Conservation (phyloP, 371 early-diverging fungal species). For the Actinomortierella ambigua region DNA sequence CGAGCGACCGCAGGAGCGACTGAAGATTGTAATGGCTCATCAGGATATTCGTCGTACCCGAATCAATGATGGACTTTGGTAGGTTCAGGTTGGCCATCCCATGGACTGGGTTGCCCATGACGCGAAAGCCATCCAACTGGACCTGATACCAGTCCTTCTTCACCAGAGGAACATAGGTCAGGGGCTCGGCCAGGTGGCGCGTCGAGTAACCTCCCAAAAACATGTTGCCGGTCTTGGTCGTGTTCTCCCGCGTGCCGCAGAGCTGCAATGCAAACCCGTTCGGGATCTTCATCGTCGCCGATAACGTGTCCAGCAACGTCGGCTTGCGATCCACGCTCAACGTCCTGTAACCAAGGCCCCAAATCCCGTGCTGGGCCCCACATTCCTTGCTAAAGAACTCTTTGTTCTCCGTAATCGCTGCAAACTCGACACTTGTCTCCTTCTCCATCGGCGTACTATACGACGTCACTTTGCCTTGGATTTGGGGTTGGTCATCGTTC, state of each 20-base stretch:
- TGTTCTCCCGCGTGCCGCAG: slow-evolving; percentile 24
- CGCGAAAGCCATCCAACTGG: slow-evolving; percentile 44
- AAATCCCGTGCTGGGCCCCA: slow-evolving; percentile 41
- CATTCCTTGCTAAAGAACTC: slow-evolving; percentile 40
- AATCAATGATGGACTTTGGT: slow-evolving; percentile 49
- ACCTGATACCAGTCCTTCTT: slow-evolving; percentile 49
- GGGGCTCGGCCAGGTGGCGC: slow-evolving; percentile 24
- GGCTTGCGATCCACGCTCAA: slow-evolving; percentile 35
- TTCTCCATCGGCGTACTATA: slow-evolving; percentile 23
- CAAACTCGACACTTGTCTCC: slow-evolving; percentile 41
- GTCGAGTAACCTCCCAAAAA: slow-evolving; percentile 38
- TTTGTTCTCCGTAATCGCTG: slow-evolving; percentile 35
- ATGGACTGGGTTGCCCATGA: slow-evolving; percentile 31
- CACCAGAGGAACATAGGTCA: slow-evolving; percentile 35
- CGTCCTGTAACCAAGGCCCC: slow-evolving; percentile 33
- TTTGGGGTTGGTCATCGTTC: too few species aligned
- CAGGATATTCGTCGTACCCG: slow-evolving; percentile 48
- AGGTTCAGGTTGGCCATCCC: slow-evolving; percentile 41
- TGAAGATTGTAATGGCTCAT: slow-evolving; percentile 48
- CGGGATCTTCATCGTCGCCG: slow-evolving; percentile 41
- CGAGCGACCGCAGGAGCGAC: slow-evolving; percentile 36
- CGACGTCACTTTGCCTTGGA: too few species aligned
- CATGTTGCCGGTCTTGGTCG: slow-evolving; percentile 41
- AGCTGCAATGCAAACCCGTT: slow-evolving; percentile 42
- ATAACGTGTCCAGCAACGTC: slow-evolving; percentile 33